These are phyloP conservation scores for Starmerella scarabaei DNA, from an alignment of 805 yeast genomes.

Conservation along the genomic window DNA sequence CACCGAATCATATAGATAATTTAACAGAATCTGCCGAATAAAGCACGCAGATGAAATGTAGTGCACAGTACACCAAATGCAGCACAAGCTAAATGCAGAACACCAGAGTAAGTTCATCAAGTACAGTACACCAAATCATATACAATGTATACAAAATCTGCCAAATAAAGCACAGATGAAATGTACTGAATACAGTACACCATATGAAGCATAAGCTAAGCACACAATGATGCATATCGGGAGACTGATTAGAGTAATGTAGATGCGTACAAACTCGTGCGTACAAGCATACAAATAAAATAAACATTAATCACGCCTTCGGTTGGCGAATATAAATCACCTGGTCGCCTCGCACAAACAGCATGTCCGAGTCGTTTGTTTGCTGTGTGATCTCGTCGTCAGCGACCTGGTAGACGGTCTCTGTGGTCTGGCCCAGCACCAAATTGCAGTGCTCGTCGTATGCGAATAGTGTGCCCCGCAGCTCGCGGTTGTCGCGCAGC, in stretches of 20 bases:
- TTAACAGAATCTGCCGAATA: no score
- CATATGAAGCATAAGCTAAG: no score
- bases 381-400: conserved; percentile 36
- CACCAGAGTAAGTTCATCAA: no score
- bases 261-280: no score
- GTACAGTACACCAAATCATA: no score
- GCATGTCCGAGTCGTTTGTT: conserved; percentile 61
- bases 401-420: conserved; percentile 52
- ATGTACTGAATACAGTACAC: no score
- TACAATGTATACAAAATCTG: not conserved
- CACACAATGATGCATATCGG: no score
- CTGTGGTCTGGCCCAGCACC: conserved; percentile 86
- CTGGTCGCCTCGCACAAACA: conserved; percentile 95
- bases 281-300: no score
- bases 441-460: conserved; percentile 95
- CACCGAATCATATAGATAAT: no score
- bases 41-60: not conserved
- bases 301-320: not conserved
- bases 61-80: not conserved
- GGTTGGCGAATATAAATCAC: conserved; percentile 53
- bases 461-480: conserved; percentile 81
- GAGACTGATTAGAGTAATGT: no score
- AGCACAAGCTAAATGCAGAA: no score
- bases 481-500: conserved; percentile 85
- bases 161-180: no score